These are phyloP conservation scores for Pythium dissotocum DNA, from an alignment of 352 stramenopile species.

Conservation along the genomic window DNA sequence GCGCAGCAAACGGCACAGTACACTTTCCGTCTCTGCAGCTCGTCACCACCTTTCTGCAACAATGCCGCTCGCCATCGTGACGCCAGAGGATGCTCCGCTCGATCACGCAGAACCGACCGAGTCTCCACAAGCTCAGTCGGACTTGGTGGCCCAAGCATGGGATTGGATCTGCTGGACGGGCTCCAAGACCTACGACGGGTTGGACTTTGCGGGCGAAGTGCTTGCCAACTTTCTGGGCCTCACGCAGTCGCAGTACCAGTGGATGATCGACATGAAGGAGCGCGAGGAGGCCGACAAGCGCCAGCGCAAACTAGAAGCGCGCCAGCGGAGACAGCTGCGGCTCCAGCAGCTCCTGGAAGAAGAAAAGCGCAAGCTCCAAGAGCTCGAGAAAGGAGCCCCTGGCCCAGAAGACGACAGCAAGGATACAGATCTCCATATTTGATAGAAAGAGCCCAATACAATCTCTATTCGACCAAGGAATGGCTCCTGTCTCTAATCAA, in stretches of 20 bases:
- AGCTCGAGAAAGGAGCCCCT: constrained; percentile 42
- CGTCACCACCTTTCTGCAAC: not conserved
- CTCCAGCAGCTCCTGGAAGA: constrained; percentile 68
- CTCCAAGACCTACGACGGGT: constrained; percentile 58
- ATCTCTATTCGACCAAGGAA: constrained; percentile 7
- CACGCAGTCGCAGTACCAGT: constrained; percentile 85
- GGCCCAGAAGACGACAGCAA: not conserved
- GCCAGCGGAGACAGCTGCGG: constrained; percentile 62
- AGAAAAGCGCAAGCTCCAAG: constrained; percentile 67
- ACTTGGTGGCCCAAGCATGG: constrained; percentile 40
- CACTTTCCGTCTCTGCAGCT: not conserved
- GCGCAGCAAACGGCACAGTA: not conserved
- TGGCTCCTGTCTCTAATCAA: constrained; percentile 10
- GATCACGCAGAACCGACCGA: not conserved
- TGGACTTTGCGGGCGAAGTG: constrained; percentile 84
- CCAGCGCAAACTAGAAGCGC: constrained; percentile 53
- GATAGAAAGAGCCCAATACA: not conserved
- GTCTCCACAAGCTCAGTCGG: not conserved
- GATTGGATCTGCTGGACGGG: constrained; percentile 69
- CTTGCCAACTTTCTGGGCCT: constrained; percentile 80
- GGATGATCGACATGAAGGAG: constrained; percentile 75
- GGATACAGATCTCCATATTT: not conserved
- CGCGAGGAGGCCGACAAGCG: constrained; percentile 68
- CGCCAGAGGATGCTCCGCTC: not conserved
- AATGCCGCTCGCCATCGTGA: not conserved